Conservation (phyloP, 441 rosid species). For the Pelargonium australe region DNA sequence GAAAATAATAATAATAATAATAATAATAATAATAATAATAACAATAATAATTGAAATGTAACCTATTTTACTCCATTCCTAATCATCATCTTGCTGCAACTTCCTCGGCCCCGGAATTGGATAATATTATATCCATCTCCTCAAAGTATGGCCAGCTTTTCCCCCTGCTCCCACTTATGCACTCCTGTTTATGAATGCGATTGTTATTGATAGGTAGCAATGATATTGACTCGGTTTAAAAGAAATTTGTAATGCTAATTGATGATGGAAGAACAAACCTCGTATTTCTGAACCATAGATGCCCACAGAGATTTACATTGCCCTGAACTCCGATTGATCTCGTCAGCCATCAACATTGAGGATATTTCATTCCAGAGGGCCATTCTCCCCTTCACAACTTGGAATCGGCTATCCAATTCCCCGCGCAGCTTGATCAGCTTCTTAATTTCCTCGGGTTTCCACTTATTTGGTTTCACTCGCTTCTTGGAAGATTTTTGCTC, state of each 20-base stretch:
- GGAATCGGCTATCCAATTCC: slow-evolving; percentile 58
- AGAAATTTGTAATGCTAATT: background rate
- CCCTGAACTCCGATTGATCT: slow-evolving; percentile 56
- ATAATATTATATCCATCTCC: slow-evolving; percentile 55
- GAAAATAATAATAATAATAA: too few relatives aligned
- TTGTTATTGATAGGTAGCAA: background rate
- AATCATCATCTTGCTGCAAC: slow-evolving; percentile 32
- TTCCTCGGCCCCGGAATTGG: slow-evolving; percentile 32
- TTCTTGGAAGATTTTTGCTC: slow-evolving; percentile 36
- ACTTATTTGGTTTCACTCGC: slow-evolving; percentile 50
- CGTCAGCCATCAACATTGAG: slow-evolving; percentile 46
- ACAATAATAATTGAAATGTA: too few relatives aligned
- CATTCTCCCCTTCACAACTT: slow-evolving; percentile 79
- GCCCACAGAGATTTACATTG: slow-evolving; percentile 93
- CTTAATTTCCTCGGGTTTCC: slow-evolving; percentile 85
- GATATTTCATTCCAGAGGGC: slow-evolving; percentile 95
- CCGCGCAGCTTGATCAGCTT: slow-evolving; percentile 66
- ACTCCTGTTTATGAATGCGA: slow-evolving; percentile 40
- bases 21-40: background rate
- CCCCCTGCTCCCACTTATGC: slow-evolving; percentile 36
- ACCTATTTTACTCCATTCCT: background rate
- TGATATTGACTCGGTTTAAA: background rate
- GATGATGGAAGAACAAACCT: slow-evolving; percentile 38
- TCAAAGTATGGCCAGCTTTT: slow-evolving; percentile 68
- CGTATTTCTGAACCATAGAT: slow-evolving; percentile 71